Conservation (phyloP, 306 rosid genomes). For the Fagus crenata region DNA sequence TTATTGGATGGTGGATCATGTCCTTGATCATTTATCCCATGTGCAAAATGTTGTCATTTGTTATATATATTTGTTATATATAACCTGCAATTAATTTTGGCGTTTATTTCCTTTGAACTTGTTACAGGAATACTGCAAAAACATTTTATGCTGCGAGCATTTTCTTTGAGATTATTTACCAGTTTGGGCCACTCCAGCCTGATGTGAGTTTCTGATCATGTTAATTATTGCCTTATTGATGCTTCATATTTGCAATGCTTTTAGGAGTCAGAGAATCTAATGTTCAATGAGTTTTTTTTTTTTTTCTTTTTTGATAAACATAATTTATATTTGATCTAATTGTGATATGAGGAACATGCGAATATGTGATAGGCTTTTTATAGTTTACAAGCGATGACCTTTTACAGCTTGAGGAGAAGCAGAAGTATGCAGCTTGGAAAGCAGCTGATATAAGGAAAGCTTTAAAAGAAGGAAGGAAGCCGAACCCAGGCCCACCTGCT, state of each 20-base stretch:
- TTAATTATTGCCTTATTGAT: background rate
- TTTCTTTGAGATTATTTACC: constrained; percentile 90
- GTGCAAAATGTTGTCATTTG: background rate
- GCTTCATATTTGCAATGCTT: background rate
- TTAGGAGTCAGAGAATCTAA: background rate
- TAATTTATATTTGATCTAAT: constrained; percentile 7
- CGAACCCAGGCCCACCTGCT: constrained; percentile 81
- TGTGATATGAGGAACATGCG: constrained; percentile 13
- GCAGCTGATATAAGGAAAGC: constrained; percentile 99
- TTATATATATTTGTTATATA: background rate
- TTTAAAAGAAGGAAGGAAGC: constrained; percentile 92
- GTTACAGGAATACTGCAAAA: constrained; percentile 90
- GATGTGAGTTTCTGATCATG: constrained; percentile 64
- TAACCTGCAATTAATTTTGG: background rate
- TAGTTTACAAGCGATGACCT: constrained; percentile 25
- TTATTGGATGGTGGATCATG: background rate
- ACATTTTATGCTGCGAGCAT: constrained; percentile 99
- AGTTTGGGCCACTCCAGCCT: constrained; percentile 79
- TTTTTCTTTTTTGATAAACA: background rate
- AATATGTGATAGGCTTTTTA: background rate
- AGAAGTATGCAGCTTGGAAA: constrained; percentile 97
- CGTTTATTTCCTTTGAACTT: constrained; percentile 23
- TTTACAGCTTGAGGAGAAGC: constrained; percentile 93
- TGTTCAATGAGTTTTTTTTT: background rate
- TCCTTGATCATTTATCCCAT: background rate